A percentile compares a stretch with the other conserved stretches of the same genome.
These are phyloP conservation scores for Coniosporium tulheliwenetii DNA, from an alignment of 2,329 filamentous ascomycete genomes.

Conservation along the genomic window DNA sequence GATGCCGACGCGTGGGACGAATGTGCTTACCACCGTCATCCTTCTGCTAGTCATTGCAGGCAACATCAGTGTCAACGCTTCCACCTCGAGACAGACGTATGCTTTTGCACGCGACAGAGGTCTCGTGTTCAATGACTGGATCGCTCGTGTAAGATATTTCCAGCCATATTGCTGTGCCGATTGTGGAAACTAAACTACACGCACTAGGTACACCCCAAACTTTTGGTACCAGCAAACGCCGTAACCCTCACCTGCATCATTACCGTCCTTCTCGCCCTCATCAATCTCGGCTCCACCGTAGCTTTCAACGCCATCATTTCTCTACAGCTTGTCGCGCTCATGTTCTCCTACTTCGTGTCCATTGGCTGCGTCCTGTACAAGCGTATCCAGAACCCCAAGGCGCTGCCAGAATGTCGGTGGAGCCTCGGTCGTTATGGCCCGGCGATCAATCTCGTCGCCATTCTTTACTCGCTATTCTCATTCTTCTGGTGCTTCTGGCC, in stretches of 20 bases:
- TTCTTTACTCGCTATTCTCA: constrained; percentile 17
- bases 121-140: constrained; percentile 11
- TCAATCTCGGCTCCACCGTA: constrained; percentile 25
- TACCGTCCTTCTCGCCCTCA: constrained; percentile 18
- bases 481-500: constrained; percentile 25
- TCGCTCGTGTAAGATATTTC: constrained; percentile 9
- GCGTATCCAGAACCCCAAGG: constrained; percentile 6
- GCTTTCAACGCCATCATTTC: constrained; percentile 25
- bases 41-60: constrained; percentile 9
- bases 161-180: background rate
- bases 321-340: constrained; percentile 13
- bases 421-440: constrained; percentile 21
- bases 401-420: constrained; percentile 16
- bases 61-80: constrained; percentile 11
- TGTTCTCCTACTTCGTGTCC: constrained; percentile 16
- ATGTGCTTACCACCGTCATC: constrained; percentile 10
- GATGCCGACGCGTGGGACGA: constrained; percentile 6
- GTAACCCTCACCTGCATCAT: constrained; percentile 14
- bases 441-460: constrained; percentile 18
- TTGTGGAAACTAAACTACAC: no score
- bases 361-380: constrained; percentile 12
- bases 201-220: background rate
- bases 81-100: constrained; percentile 10
- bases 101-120: constrained; percentile 13
- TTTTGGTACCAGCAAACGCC: constrained; percentile 6